A percentile compares a stretch with the other conserved stretches of the same genome.
These are phyloP conservation scores for Sparassis latifolia DNA, from an alignment of 1,284 basidiomycete species.

Conservation along the genomic window DNA sequence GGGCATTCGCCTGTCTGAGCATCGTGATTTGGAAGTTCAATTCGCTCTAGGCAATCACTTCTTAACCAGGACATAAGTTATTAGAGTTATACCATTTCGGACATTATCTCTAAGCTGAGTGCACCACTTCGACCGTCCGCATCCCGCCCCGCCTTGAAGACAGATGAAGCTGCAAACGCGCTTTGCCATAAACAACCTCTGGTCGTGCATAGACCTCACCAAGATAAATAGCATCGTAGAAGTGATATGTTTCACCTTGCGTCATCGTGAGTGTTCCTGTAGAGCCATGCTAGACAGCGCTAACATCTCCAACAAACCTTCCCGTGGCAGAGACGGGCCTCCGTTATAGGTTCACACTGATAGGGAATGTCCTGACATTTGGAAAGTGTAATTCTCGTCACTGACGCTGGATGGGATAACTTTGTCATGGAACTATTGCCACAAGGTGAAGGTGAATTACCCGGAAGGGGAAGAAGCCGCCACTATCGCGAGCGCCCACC, in stretches of 20 bases:
- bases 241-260: not conserved
- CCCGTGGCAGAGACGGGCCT: no score
- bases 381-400: no score
- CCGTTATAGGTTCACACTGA: no score
- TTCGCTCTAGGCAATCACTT: conserved; percentile 90
- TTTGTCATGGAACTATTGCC: no score
- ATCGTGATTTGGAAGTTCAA: conserved; percentile 83
- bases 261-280: no score
- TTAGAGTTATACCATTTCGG: not conserved
- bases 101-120: not conserved
- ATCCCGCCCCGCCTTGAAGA: conserved; percentile 75
- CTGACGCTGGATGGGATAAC: no score
- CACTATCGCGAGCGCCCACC: no score
- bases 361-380: no score
- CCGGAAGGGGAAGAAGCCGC: no score
- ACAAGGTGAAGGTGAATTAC: no score
- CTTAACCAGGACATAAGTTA: conserved; percentile 51
- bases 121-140: conserved; percentile 88
- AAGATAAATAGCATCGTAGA: conserved; percentile 40
- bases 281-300: no score
- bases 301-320: no score
- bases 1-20: not conserved
- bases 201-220: conserved; percentile 87
- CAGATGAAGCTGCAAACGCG: conserved; percentile 76
- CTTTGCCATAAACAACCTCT: conserved; percentile 85